phyloP scores from a whole-genome alignment of 1,284 basidiomycete genomes.

The Polyporus tsugae region DNA sequence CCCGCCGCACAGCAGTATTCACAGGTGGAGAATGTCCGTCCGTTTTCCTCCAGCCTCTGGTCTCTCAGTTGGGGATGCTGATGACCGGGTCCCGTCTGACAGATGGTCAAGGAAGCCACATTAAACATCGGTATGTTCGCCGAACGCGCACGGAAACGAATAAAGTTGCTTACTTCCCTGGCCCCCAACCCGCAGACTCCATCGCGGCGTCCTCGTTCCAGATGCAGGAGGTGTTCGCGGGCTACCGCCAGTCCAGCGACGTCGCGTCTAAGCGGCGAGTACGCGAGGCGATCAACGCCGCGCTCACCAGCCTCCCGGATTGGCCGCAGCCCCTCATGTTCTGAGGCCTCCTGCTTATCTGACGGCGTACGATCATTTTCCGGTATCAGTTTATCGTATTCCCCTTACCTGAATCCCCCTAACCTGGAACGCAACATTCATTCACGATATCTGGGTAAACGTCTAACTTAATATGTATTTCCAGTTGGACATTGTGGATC shows the following conservation, averaged over 20 bases:
- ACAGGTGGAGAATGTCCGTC: slow-evolving; percentile 43
- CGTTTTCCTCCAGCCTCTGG: neutral
- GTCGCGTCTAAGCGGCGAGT: slow-evolving; percentile 49
- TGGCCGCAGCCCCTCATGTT: slow-evolving; percentile 42
- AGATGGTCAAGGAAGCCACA: slow-evolving; percentile 47
- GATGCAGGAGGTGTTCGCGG: slow-evolving; percentile 46
- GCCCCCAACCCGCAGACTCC: slow-evolving; percentile 36
- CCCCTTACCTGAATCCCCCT: too few relatives aligned
- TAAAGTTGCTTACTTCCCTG: neutral
- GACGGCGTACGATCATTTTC: neutral
- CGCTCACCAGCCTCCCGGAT: slow-evolving; percentile 46
- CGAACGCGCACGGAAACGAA: neutral
- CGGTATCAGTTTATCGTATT: too few relatives aligned
- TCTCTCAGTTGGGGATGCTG: too few relatives aligned
- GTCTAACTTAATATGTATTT: slow-evolving; percentile 3
- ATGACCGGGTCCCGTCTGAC: neutral
- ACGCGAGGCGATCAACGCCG: slow-evolving; percentile 50
- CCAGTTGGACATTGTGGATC: slow-evolving; percentile 1
- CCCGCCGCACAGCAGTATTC: slow-evolving; percentile 44
- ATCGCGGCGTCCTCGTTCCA: slow-evolving; percentile 48
- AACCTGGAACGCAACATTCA: neutral
- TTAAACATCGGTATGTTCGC: slow-evolving; percentile 40
- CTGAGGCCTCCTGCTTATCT: neutral
- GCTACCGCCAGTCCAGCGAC: slow-evolving; percentile 50
- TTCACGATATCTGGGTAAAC: neutral